Conservation (phyloP, 2,329 filamentous ascomycete species). For the Coniochaeta ligniaria region DNA sequence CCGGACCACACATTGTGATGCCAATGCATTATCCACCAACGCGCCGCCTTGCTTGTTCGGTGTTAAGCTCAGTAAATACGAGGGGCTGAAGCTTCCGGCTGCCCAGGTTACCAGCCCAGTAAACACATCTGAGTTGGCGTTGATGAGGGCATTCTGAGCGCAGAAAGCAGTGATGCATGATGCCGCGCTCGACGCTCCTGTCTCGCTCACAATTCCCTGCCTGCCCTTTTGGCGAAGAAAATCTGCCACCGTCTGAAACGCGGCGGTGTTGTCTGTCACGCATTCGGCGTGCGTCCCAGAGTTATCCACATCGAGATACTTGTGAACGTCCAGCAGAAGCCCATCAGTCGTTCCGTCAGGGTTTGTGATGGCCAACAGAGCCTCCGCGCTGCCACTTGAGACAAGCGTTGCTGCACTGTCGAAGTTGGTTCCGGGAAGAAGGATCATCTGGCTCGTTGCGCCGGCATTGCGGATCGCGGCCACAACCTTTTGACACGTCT, state of each 20-base stretch:
- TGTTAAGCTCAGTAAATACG: slow-evolving; percentile 35
- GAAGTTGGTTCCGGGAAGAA: slow-evolving; percentile 57
- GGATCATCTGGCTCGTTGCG: slow-evolving; percentile 55
- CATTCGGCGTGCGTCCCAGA: slow-evolving; percentile 43
- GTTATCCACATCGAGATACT: slow-evolving; percentile 49
- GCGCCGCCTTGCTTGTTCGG: slow-evolving; percentile 21
- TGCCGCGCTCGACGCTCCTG: slow-evolving; percentile 36
- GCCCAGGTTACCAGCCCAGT: slow-evolving; percentile 38
- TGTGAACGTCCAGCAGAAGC: slow-evolving; percentile 53
- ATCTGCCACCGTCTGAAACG: slow-evolving; percentile 36
- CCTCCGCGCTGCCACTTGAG: slow-evolving; percentile 39
- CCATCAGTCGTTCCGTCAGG: slow-evolving; percentile 48
- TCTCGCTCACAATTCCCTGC: slow-evolving; percentile 44
- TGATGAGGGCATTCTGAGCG: slow-evolving; percentile 37
- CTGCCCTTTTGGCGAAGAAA: slow-evolving; percentile 40
- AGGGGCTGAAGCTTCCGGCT: slow-evolving; percentile 33
- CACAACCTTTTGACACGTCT: slow-evolving; percentile 54
- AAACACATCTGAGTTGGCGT: slow-evolving; percentile 38
- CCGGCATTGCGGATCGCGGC: slow-evolving; percentile 58
- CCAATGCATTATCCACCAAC: slow-evolving; percentile 30
- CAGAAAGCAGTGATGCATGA: slow-evolving; percentile 37
- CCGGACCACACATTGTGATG: slow-evolving; percentile 33
- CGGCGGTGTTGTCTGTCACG: slow-evolving; percentile 42
- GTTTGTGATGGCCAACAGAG: slow-evolving; percentile 47
- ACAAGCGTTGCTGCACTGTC: slow-evolving; percentile 42